Evolutionary conservation across 2,329 filamentous ascomycete genomes (phyloP).

Genomic region (Hortaea werneckii): DNA sequence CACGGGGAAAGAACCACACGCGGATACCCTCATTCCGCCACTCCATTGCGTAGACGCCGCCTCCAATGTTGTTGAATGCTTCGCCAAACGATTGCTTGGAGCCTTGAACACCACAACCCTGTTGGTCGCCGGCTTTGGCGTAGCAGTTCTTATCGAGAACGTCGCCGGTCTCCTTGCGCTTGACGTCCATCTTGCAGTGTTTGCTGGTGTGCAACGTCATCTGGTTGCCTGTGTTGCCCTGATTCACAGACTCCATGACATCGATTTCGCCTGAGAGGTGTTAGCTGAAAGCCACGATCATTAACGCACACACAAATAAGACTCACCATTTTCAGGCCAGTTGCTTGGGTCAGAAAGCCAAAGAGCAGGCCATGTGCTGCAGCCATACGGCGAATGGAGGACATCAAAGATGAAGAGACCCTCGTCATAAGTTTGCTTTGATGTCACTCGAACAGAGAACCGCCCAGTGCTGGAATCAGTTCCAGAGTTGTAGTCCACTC

Average conservation of each 20-base stretch:
- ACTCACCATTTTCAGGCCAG: constrained; percentile 21
- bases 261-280: constrained; percentile 16
- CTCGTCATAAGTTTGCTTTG: constrained; percentile 26
- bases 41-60: constrained; percentile 25
- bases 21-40: constrained; percentile 21
- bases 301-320: background rate
- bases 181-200: constrained; percentile 23
- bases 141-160: constrained; percentile 19
- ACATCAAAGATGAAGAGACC: constrained; percentile 30
- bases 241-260: constrained; percentile 26
- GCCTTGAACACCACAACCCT: constrained; percentile 21
- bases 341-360: constrained; percentile 36
- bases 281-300: background rate
- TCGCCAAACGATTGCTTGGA: constrained; percentile 20
- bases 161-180: constrained; percentile 21
- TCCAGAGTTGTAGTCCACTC: constrained; percentile 17
- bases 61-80: constrained; percentile 21
- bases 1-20: constrained; percentile 26
- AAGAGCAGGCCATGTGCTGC: constrained; percentile 30
- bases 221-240: constrained; percentile 10
- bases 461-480: constrained; percentile 20
- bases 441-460: constrained; percentile 25
- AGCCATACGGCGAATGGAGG: constrained; percentile 25
- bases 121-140: constrained; percentile 16
- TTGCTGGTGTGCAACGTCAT: constrained; percentile 20